Base-by-base conservation (phyloP, 192 early-diverging fungal genomes). In the Irineochytrium annulatum region DNA sequence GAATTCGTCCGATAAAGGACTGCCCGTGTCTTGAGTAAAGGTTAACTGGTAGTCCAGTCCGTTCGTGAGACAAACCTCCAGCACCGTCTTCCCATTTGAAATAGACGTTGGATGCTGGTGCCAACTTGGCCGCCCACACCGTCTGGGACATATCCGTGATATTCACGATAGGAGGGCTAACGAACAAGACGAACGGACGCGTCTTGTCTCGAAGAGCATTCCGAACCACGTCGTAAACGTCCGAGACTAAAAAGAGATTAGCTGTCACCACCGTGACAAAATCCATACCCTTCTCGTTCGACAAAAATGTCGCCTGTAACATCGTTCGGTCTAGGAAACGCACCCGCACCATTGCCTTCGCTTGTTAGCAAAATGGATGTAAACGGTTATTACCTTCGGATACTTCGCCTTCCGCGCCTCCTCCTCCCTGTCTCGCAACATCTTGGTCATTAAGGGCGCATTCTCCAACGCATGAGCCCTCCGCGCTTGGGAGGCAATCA, bases 291-390 rank as follows among this genome's bases (percentile, higher is more conserved):
- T 57, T 67, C 34, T 87, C 89, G 2, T 75, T 77, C 3, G 87
- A 86, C 17, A 70, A 49, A 64, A 95, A 97, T 1, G 82, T 74
- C 0, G 86, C 87, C 61, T 95, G 90, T 5, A 95, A 45, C 28
- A 84, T 81, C 1, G 76, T 68, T 27, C 78, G 74, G 71, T 95
- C 91, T 5, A 90, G 88, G 65, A 97, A 90, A 22, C 87, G 78
- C n/a, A 95, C 81, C 1, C 95, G 82, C 28, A 97, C 83, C 54
- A 78, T 39, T 34, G 81, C 78, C 46, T 49, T 8, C 11, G 5
- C 11, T n/a, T n/a, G 37, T n/a, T 49, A 49, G 26, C 6, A 8
- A 49, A 49, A 49, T 49, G 46, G 6, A 49, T 8, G n/a, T 24
- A 49, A 49, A 41, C 8, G 8, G 11, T 13, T 41, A 41, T 8